A percentile compares a stretch with the other conserved stretches of the same genome.
Conservation (phyloP, 2,329 filamentous ascomycete species). For the Emmonsiellopsis sp. region DNA sequence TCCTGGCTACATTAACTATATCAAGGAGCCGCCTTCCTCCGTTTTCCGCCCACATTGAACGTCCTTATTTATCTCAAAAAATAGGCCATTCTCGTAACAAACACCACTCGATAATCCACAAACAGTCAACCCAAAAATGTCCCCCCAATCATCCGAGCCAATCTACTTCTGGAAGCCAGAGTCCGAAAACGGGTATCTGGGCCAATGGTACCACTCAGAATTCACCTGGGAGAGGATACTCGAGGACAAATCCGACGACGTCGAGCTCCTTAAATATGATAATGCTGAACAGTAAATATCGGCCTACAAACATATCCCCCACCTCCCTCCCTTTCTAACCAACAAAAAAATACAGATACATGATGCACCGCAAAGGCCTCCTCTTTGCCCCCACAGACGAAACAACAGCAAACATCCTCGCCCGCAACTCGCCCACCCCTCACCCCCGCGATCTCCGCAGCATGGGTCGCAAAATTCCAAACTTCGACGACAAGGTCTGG, state of each 20-base stretch:
- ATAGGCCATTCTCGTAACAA: too few species aligned
- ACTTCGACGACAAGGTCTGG: constrained; percentile 23
- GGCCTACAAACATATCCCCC: neutral
- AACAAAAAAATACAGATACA: constrained; percentile 12
- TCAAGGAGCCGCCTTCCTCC: too few species aligned
- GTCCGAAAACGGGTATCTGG: constrained; percentile 13
- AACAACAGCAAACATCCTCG: constrained; percentile 19
- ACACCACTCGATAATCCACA: too few species aligned
- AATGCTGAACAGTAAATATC: constrained; percentile 12
- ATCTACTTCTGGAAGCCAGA: constrained; percentile 17
- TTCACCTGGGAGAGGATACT: constrained; percentile 10
- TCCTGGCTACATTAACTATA: too few species aligned
- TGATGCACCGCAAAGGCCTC: constrained; percentile 29
- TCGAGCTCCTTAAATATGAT: constrained; percentile 9
- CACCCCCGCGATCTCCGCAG: constrained; percentile 14
- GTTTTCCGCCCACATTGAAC: too few species aligned
- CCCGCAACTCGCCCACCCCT: constrained; percentile 15
- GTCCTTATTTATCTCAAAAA: too few species aligned
- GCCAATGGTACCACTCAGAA: constrained; percentile 15
- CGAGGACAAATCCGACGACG: neutral
- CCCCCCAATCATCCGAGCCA: neutral
- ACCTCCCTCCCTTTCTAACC: neutral
- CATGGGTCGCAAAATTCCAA: constrained; percentile 23
- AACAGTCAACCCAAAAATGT: neutral
- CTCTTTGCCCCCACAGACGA: constrained; percentile 20